Percentiles rank a stretch among this genome's conserved stretches.
Evolutionary conservation across 371 early-diverging fungal species (phyloP).

Genomic region (Lichtheimia corymbifera): DNA sequence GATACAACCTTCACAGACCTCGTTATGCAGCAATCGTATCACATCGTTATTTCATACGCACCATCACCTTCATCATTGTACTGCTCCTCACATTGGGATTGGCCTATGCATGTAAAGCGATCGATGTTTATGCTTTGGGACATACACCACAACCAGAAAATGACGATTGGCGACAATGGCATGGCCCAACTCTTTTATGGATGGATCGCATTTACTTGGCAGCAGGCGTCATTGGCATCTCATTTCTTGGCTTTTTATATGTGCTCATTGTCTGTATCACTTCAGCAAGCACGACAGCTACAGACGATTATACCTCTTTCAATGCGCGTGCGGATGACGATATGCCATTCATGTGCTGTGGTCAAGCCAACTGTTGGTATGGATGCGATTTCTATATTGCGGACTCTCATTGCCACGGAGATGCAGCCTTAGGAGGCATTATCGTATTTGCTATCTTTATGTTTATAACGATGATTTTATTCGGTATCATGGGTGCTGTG

Average conservation of each 20-base stretch:
- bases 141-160: conserved; percentile 11
- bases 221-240: conserved; percentile 17
- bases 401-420: conserved; percentile 27
- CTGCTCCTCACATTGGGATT: conserved; percentile 7
- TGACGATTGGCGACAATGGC: conserved; percentile 18
- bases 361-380: conserved; percentile 16
- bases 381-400: conserved; percentile 17
- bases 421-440: conserved; percentile 25
- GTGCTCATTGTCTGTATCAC: conserved; percentile 4
- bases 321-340: background rate
- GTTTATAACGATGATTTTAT: conserved; percentile 15
- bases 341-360: conserved; percentile 6
- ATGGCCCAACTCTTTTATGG: conserved; percentile 22
- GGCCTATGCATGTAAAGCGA: conserved; percentile 18
- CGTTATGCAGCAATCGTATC: conserved; percentile 21
- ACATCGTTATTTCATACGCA: conserved; percentile 18
- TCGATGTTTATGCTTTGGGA: conserved; percentile 18
- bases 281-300: background rate
- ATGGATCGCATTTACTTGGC: conserved; percentile 29
- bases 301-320: background rate
- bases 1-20: conserved; percentile 27
- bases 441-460: conserved; percentile 21
- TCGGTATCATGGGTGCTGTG: conserved; percentile 29
- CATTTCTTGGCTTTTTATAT: conserved; percentile 24
- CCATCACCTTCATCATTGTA: conserved; percentile 16